Conservation (phyloP, 768 basidiomycete species). For the Suillus alpinus region DNA sequence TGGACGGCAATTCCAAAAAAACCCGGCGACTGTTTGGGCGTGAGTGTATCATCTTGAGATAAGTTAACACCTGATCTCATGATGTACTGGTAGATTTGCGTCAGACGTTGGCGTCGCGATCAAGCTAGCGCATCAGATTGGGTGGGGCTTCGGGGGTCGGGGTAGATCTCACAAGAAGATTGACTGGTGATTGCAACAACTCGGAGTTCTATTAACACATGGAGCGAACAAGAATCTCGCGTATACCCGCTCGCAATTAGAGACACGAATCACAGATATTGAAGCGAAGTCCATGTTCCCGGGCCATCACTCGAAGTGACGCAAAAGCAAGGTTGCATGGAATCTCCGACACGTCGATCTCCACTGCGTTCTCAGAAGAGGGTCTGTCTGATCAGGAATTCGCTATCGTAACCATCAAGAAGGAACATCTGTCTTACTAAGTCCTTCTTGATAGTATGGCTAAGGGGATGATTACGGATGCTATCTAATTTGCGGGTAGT, state of each 20-base stretch:
- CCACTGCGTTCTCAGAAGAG: no score
- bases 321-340: neutral
- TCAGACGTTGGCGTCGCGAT: conserved; percentile 52
- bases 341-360: no score
- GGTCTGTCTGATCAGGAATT: no score
- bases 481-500: no score
- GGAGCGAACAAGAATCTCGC: neutral
- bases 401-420: no score
- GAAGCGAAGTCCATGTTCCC: neutral
- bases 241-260: neutral
- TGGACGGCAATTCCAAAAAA: conserved; percentile 57
- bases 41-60: conserved; percentile 13
- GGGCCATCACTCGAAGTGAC: neutral
- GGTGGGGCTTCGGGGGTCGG: conserved; percentile 49
- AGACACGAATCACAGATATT: neutral
- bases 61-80: neutral
- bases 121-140: conserved; percentile 49
- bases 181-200: conserved; percentile 12
- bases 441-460: no score
- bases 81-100: conserved; percentile 35
- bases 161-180: conserved; percentile 12
- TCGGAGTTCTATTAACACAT: neutral
- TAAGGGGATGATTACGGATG: no score
- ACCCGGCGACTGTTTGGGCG: conserved; percentile 48
- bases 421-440: no score